These are phyloP conservation scores for Podaxis sp. DNA, from an alignment of 768 basidiomycete genomes.

Conservation along the genomic window DNA sequence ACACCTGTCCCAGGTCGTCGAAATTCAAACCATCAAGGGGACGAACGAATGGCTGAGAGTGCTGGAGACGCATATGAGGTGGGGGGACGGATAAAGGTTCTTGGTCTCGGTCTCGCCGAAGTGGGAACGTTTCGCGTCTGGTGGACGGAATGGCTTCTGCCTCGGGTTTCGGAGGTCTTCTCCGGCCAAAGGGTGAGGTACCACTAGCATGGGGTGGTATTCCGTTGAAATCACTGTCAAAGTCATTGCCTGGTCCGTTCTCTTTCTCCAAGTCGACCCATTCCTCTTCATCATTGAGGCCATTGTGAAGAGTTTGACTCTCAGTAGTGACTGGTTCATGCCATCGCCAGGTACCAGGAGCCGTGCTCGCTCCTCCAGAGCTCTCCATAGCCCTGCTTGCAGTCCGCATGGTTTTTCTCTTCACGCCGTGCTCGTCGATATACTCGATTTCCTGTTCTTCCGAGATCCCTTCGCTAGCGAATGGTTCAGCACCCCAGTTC, in stretches of 20 bases:
- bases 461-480: constrained; percentile 3
- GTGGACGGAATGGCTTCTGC: constrained; percentile 31
- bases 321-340: constrained; percentile 5
- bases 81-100: constrained; percentile 45
- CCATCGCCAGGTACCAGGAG: constrained; percentile 2
- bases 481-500: constrained; percentile 38
- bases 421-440: constrained; percentile 36
- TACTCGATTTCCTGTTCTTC: constrained; percentile 27
- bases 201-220: constrained; percentile 31
- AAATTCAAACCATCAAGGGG: constrained; percentile 73
- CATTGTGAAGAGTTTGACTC: constrained; percentile 14
- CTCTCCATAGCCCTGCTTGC: not conserved
- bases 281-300: constrained; percentile 38
- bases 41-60: constrained; percentile 67
- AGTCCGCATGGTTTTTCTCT: constrained; percentile 11
- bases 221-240: constrained; percentile 37
- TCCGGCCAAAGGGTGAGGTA: constrained; percentile 32
- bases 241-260: constrained; percentile 32
- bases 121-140: constrained; percentile 64
- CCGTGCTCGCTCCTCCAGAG: constrained; percentile 16
- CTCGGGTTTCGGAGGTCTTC: constrained; percentile 34
- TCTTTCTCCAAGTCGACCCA: constrained; percentile 62
- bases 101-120: constrained; percentile 34
- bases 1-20: constrained; percentile 62
- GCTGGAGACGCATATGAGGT: constrained; percentile 69